Evolutionary conservation across 352 stramenopile genomes (phyloP), one percentile per base, ranked within the genome.

Genomic region (Phytophthora chlamydospora): DNA sequence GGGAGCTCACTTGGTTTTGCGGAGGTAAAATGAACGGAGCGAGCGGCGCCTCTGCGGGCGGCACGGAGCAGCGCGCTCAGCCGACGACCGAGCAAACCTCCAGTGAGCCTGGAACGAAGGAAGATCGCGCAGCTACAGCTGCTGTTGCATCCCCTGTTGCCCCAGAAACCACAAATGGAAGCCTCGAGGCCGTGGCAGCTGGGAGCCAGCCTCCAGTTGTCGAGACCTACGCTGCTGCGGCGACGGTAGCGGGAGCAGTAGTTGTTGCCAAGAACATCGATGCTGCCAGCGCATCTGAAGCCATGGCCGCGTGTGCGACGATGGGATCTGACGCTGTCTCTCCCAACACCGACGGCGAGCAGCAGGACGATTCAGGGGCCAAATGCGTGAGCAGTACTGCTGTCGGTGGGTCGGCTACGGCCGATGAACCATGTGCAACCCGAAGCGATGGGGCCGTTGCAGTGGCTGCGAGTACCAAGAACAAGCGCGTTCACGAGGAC

Each of bases 401-500:
- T 36, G 5, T 8, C 36, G 6, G 12, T 7, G 31, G 3, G 8
- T 27, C 36, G 10, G 19, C 10, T 8, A 11, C 9, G 11, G 10
- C 19, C 49, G 42, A 19, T 45, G n/a, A 6, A 9, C n/a, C 27
- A 19, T 36, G 12, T 14, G 7, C 13, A 19, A 32, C 21, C n/a
- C 42, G n/a, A 46, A 52, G 31, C 11, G 32, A 1, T 34, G 35
- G 39, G 8, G 24, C 4, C 24, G 35, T n/a, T 17, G 24, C 5
- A 32, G 41, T 57, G 14, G 40, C 16, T 19, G 47, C 38, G 19
- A 40, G 4, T 45, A 10, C 11, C 19, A 39, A 8, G 13, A 62
- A 49, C 32, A 73, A 76, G 36, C 63, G 58, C n/a, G n/a, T 38
- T 19, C 31, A 68, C 50, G 68, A 54, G 47, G 48, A 58, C 2